A percentile compares a stretch with the other conserved stretches of the same genome.
Conservation (phyloP, 2,329 filamentous ascomycete species). For the Epichloe sibirici region DNA sequence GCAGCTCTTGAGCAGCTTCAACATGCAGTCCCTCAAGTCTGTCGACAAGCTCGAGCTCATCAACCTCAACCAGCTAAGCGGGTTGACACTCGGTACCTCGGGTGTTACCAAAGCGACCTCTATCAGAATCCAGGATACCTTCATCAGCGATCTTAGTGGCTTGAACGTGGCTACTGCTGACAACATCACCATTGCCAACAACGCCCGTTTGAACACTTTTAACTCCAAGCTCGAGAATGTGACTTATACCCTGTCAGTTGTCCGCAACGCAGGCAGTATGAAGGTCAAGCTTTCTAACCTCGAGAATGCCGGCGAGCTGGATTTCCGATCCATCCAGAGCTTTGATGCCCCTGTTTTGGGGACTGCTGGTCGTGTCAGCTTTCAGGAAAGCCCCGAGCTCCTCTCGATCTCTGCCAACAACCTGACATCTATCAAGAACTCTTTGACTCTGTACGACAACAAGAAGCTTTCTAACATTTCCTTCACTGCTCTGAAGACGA, state of each 20-base stretch:
- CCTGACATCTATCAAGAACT: conserved; percentile 46
- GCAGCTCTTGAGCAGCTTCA: conserved; percentile 55
- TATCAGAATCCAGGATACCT: conserved; percentile 76
- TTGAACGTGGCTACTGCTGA: conserved; percentile 67
- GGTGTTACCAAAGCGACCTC: conserved; percentile 53
- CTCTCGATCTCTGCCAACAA: conserved; percentile 49
- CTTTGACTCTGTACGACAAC: conserved; percentile 52
- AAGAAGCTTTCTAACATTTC: conserved; percentile 58
- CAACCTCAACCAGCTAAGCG: conserved; percentile 51
- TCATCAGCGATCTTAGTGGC: conserved; percentile 63
- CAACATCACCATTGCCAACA: conserved; percentile 79
- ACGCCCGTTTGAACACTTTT: conserved; percentile 64
- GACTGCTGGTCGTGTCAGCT: conserved; percentile 58
- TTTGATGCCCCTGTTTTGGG: conserved; percentile 63
- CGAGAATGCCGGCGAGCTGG: conserved; percentile 36
- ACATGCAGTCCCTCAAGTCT: conserved; percentile 50
- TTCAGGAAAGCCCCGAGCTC: conserved; percentile 66
- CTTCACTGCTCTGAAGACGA: conserved; percentile 52
- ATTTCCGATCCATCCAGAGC: conserved; percentile 62
- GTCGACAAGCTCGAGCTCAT: conserved; percentile 60
- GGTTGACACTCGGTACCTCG: conserved; percentile 34
- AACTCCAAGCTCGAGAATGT: conserved; percentile 69
- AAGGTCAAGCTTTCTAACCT: conserved; percentile 67
- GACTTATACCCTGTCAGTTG: conserved; percentile 56
- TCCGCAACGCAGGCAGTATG: conserved; percentile 67